phyloP scores from a whole-genome alignment of 805 yeast genomes.

The Yarrowia yakushimensis region DNA sequence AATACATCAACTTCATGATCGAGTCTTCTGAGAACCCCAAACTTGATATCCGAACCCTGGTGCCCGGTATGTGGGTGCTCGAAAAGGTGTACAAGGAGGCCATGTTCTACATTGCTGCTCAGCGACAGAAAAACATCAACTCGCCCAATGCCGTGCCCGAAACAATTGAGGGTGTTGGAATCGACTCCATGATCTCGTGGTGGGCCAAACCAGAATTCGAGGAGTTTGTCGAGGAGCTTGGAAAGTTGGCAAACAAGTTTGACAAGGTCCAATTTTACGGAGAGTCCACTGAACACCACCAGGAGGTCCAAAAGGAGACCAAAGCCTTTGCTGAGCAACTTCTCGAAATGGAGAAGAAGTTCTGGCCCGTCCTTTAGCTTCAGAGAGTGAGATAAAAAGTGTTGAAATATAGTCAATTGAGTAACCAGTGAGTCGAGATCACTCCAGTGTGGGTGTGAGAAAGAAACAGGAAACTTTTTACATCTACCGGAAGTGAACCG shows the following conservation, averaged over 20 bases:
- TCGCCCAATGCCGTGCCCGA: neutral
- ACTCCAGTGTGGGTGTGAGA: no score
- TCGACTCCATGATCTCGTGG: slow-evolving; percentile 25
- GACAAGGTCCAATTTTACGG: slow-evolving; percentile 14
- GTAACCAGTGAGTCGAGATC: no score
- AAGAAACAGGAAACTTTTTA: no score
- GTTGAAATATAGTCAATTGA: no score
- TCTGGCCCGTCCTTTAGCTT: slow-evolving; percentile 11
- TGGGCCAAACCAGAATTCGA: slow-evolving; percentile 23
- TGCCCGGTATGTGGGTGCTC: slow-evolving; percentile 21
- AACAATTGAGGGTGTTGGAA: neutral
- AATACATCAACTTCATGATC: slow-evolving; percentile 18
- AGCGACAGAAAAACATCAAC: slow-evolving; percentile 11
- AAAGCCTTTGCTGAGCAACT: neutral
- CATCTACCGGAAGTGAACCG: no score
- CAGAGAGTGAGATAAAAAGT: neutral
- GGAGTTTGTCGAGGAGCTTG: slow-evolving; percentile 13
- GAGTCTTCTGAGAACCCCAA: neutral
- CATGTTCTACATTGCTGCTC: slow-evolving; percentile 9
- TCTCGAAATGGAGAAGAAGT: slow-evolving; percentile 1
- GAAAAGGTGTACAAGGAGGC: slow-evolving; percentile 24
- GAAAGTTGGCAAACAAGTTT: neutral
- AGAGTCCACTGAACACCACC: neutral
- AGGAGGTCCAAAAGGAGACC: neutral
- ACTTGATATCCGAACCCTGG: slow-evolving; percentile 4